These are phyloP conservation scores for Podosphaera fusca DNA, from an alignment of 2,329 filamentous ascomycete genomes.

Conservation along the genomic window DNA sequence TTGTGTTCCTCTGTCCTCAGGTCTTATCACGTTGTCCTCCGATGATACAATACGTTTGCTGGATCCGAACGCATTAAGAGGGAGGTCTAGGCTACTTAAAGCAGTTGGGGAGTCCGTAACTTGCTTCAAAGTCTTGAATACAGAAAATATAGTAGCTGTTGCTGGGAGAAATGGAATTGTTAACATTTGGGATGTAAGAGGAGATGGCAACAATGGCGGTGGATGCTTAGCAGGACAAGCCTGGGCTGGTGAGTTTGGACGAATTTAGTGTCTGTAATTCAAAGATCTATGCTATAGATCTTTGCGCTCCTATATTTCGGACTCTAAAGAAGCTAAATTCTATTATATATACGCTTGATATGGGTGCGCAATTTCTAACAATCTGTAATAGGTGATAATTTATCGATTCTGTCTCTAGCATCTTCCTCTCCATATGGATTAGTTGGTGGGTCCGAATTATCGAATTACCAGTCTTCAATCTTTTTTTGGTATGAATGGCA, in stretches of 20 bases:
- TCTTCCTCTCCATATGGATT: conserved; percentile 33
- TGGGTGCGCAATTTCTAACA: neutral
- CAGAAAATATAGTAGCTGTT: conserved; percentile 27
- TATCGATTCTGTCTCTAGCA: conserved; percentile 41
- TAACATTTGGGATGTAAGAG: conserved; percentile 39
- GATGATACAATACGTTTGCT: conserved; percentile 48
- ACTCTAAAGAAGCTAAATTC: neutral
- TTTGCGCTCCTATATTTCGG: too few species aligned
- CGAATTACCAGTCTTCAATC: conserved; percentile 37
- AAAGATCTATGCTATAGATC: neutral
- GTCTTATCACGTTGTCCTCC: conserved; percentile 31
- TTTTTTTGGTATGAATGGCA: conserved; percentile 28
- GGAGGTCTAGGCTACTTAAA: conserved; percentile 38
- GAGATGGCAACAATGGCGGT: conserved; percentile 11
- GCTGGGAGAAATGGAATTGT: conserved; percentile 50
- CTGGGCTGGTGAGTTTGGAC: conserved; percentile 15
- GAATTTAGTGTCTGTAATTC: neutral
- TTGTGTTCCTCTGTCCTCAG: conserved; percentile 15
- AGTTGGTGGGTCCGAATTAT: conserved; percentile 51
- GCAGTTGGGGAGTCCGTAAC: conserved; percentile 19
- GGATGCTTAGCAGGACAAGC: conserved; percentile 21
- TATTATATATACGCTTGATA: neutral
- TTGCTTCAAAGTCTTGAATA: conserved; percentile 17
- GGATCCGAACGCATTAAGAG: conserved; percentile 31
- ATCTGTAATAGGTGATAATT: conserved; percentile 18